A percentile compares a stretch with the other conserved stretches of the same genome.
Conservation (phyloP, 2,329 filamentous ascomycete genomes). For the Phoma sp. region DNA sequence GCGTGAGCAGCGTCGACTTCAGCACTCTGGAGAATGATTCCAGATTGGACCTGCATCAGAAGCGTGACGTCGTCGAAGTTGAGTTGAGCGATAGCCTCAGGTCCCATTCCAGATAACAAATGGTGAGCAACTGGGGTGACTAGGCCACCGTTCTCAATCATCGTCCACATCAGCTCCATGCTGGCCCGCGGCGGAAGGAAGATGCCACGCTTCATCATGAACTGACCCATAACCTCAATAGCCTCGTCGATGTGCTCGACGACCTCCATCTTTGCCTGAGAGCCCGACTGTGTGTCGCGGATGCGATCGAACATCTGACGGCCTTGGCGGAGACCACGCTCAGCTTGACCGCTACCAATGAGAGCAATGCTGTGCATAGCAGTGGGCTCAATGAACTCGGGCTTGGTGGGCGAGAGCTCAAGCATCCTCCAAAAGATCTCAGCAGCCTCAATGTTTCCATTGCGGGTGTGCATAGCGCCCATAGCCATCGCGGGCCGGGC, state of each 20-base stretch:
- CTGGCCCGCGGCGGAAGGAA: conserved; percentile 61
- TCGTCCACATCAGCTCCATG: conserved; percentile 67
- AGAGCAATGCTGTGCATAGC: conserved; percentile 90
- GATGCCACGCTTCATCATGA: conserved; percentile 61
- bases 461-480: conserved; percentile 83
- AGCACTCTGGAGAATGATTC: conserved; percentile 55
- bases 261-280: conserved; percentile 60
- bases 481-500: conserved; percentile 74
- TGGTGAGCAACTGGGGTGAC: conserved; percentile 66
- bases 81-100: conserved; percentile 64
- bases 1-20: conserved; percentile 63
- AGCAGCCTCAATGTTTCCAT: conserved; percentile 78
- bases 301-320: conserved; percentile 89
- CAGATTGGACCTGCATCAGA: conserved; percentile 65
- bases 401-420: conserved; percentile 64
- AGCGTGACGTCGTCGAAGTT: conserved; percentile 61
- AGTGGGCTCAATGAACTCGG: conserved; percentile 81
- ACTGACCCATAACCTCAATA: conserved; percentile 70
- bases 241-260: conserved; percentile 87
- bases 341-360: conserved; percentile 82
- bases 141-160: conserved; percentile 70
- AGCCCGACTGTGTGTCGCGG: conserved; percentile 63
- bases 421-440: conserved; percentile 82
- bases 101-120: conserved; percentile 65
- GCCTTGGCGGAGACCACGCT: conserved; percentile 79